A percentile compares a stretch with the other conserved stretches of the same genome.
These are phyloP conservation scores for Cercospora sojina DNA, from an alignment of 2,329 filamentous ascomycete species.

Conservation along the genomic window DNA sequence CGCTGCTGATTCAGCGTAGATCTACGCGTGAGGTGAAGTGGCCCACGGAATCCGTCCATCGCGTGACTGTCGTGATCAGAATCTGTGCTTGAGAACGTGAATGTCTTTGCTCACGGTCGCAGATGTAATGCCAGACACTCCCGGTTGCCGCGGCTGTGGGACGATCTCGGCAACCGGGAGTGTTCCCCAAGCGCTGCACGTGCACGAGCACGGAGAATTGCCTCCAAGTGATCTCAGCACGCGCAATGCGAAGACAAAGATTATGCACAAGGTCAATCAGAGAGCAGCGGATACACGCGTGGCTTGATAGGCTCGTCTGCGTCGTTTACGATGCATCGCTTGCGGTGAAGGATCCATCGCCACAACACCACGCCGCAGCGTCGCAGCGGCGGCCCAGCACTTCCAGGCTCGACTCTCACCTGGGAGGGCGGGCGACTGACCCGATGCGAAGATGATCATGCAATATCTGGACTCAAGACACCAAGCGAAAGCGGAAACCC, in stretches of 20 bases:
- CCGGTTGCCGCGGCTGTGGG: not conserved
- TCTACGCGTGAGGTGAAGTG: not conserved
- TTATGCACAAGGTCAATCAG: not conserved
- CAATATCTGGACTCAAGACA: not conserved
- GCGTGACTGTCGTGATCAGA: not conserved
- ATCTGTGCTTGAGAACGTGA: not conserved
- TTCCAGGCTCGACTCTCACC: not conserved
- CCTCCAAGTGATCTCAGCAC: not conserved
- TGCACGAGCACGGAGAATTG: not conserved
- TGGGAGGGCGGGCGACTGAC: not conserved
- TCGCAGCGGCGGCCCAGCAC: not conserved
- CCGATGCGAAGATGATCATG: not conserved
- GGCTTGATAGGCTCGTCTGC: not conserved
- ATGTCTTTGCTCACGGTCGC: not conserved
- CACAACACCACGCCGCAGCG: not conserved
- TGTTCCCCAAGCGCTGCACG: not conserved
- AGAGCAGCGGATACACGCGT: not conserved
- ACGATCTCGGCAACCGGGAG: not conserved
- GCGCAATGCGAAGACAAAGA: not conserved
- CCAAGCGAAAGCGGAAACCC: not conserved
- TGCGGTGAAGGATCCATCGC: not conserved
- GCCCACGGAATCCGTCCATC: not conserved
- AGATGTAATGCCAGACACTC: not conserved
- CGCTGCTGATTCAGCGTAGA: not conserved
- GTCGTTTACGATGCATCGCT: not conserved